Conservation (phyloP, 2,329 filamentous ascomycete genomes). For the Alternaria ethzedia region DNA sequence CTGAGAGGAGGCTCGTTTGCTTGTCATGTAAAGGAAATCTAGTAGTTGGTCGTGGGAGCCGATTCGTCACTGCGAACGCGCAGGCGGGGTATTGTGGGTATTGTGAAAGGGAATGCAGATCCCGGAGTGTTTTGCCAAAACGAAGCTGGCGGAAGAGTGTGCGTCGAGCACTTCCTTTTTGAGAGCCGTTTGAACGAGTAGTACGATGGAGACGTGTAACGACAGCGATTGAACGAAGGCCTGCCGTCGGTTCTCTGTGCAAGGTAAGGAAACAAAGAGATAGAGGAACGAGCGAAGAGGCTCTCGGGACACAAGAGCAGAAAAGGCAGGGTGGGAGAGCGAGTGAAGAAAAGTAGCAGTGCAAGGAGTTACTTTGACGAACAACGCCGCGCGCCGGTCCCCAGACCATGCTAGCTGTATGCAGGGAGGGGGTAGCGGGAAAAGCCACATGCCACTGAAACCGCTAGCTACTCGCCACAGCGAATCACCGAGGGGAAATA, state of each 20-base stretch:
- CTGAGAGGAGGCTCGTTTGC: constrained; percentile 36
- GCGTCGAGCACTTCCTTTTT: constrained; percentile 41
- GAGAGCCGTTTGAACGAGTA: constrained; percentile 16
- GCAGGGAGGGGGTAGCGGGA: constrained; percentile 27
- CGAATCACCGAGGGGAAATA: constrained; percentile 28
- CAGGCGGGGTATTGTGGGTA: constrained; percentile 11
- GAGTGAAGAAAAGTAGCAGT: constrained; percentile 21
- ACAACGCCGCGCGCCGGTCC: constrained; percentile 4
- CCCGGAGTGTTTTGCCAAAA: constrained; percentile 8
- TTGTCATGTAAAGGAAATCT: constrained; percentile 24
- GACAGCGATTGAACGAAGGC: constrained; percentile 41
- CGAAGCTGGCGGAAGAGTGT: constrained; percentile 31
- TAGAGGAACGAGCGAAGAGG: constrained; percentile 28
- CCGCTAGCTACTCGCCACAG: constrained; percentile 21
- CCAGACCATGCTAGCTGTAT: constrained; percentile 12
- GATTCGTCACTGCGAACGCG: constrained; percentile 16
- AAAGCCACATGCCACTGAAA: constrained; percentile 29
- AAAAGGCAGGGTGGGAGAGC: constrained; percentile 10
- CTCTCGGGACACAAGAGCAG: constrained; percentile 24
- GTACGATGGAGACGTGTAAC: constrained; percentile 23
- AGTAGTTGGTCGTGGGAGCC: constrained; percentile 13
- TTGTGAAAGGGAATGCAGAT: constrained; percentile 11
- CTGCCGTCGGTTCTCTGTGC: constrained; percentile 32
- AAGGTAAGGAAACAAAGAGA: constrained; percentile 23
- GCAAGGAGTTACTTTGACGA: constrained; percentile 14